Evolutionary conservation across 2,329 filamentous ascomycete genomes (phyloP).

Genomic region (Colletotrichum echinochloae): DNA sequence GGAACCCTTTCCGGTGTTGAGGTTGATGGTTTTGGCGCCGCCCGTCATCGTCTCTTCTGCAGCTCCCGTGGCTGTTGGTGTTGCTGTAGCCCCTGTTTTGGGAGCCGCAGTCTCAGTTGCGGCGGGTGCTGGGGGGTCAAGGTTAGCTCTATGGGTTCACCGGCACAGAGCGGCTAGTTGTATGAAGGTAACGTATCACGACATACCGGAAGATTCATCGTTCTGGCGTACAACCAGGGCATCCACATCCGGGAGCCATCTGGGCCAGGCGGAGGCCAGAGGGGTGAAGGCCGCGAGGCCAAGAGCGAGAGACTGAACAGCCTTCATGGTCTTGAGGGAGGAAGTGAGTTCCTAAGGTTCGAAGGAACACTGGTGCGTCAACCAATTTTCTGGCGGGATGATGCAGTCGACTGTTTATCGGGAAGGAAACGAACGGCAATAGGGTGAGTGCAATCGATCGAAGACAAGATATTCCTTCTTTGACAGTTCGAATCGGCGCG

Average conservation of each 20-base stretch:
- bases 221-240: constrained; percentile 65
- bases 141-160: constrained; percentile 19
- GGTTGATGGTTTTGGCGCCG: constrained; percentile 51
- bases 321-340: constrained; percentile 36
- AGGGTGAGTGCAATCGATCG: constrained; percentile 9
- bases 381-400: not conserved
- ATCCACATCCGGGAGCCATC: constrained; percentile 66
- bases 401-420: not conserved
- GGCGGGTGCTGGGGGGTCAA: constrained; percentile 12
- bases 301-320: constrained; percentile 42
- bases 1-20: constrained; percentile 54
- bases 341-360: not conserved
- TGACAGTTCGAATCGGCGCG: not conserved
- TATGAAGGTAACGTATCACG: constrained; percentile 30
- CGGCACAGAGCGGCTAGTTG: not conserved
- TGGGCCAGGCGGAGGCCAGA: constrained; percentile 67
- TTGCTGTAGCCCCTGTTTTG: constrained; percentile 41
- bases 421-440: not conserved
- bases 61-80: constrained; percentile 34
- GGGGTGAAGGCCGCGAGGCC: constrained; percentile 46
- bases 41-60: constrained; percentile 43
- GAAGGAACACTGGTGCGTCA: not conserved
- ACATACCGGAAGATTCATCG: constrained; percentile 45
- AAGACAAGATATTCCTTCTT: not conserved
- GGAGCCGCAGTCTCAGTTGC: constrained; percentile 27